Conservation (phyloP, 2,329 filamentous ascomycete species). For the Cryoendolithus antarcticus region DNA sequence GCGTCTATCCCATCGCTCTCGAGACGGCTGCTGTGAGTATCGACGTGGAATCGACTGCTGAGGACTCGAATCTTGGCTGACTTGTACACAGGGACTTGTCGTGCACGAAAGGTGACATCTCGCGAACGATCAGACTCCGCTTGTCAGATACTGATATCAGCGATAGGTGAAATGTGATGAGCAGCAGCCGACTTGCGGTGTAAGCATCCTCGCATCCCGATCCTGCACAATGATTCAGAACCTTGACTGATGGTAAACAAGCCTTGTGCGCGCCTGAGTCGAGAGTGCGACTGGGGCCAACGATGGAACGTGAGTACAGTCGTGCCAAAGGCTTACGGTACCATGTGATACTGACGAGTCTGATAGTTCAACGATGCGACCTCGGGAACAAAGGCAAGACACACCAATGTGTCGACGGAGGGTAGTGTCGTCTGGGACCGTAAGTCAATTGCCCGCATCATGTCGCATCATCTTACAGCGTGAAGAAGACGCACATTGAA, state of each 20-base stretch:
- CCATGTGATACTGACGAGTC: background rate
- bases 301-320: slow-evolving; percentile 28
- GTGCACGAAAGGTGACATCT: slow-evolving; percentile 25
- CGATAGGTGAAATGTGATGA: slow-evolving; percentile 45
- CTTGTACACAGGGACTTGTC: slow-evolving; percentile 19
- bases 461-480: too few species aligned
- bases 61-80: background rate
- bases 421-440: slow-evolving; percentile 45
- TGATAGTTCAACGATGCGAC: slow-evolving; percentile 24
- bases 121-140: background rate
- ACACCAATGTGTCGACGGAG: slow-evolving; percentile 33
- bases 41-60: background rate
- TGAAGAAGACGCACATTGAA: too few species aligned
- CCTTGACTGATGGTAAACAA: too few species aligned
- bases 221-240: too few species aligned
- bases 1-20: slow-evolving; percentile 40
- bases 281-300: slow-evolving; percentile 46
- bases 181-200: slow-evolving; percentile 40
- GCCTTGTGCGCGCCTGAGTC: slow-evolving; percentile 44
- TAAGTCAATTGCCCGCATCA: slow-evolving; percentile 25
- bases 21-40: slow-evolving; percentile 41
- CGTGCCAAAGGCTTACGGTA: slow-evolving; percentile 31
- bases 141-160: slow-evolving; percentile 1
- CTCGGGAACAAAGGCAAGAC: slow-evolving; percentile 19
- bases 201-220: slow-evolving; percentile 19